Evolutionary conservation across 345 rosid genomes (phyloP).

Genomic region (Chamaenerion angustifolium): DNA sequence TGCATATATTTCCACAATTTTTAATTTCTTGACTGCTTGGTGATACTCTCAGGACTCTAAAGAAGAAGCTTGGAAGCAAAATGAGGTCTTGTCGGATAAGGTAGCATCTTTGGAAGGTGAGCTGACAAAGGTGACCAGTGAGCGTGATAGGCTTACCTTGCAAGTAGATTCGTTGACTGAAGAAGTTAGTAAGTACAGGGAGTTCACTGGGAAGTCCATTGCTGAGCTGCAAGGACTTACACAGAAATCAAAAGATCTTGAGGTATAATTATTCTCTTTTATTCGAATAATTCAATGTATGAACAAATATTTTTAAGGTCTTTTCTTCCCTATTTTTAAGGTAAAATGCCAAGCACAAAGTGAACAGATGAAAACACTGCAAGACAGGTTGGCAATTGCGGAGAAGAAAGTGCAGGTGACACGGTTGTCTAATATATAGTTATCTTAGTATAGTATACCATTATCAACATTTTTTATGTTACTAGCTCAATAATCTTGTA

Average conservation of each 20-base stretch:
- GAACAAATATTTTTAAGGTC: neutral
- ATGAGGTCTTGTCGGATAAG: constrained; percentile 52
- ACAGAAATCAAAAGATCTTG: constrained; percentile 54
- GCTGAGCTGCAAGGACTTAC: constrained; percentile 23
- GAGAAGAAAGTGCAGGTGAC: constrained; percentile 58
- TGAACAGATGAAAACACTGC: constrained; percentile 50
- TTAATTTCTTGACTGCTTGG: too few species aligned
- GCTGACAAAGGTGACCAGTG: constrained; percentile 50
- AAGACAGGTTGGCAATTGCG: constrained; percentile 47
- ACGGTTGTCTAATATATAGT: neutral
- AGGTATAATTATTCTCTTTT: constrained; percentile 30
- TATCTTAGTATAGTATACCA: constrained; percentile 1
- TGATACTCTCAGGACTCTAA: constrained; percentile 41
- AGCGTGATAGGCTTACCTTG: constrained; percentile 44
- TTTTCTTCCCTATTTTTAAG: constrained; percentile 18
- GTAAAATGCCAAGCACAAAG: constrained; percentile 50
- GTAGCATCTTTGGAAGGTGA: constrained; percentile 53
- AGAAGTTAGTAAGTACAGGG: constrained; percentile 51
- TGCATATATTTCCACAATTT: too few species aligned
- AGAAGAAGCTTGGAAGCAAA: constrained; percentile 61
- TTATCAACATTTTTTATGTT: constrained; percentile 1
- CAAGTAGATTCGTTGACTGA: constrained; percentile 39
- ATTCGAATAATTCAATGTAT: neutral
- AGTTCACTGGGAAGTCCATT: constrained; percentile 18
- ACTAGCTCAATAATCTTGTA: constrained; percentile 1